Evolutionary conservation across 2,329 filamentous ascomycete species (phyloP), one percentile per base, ranked within the genome.

Genomic region (Penicillium janthinellum): DNA sequence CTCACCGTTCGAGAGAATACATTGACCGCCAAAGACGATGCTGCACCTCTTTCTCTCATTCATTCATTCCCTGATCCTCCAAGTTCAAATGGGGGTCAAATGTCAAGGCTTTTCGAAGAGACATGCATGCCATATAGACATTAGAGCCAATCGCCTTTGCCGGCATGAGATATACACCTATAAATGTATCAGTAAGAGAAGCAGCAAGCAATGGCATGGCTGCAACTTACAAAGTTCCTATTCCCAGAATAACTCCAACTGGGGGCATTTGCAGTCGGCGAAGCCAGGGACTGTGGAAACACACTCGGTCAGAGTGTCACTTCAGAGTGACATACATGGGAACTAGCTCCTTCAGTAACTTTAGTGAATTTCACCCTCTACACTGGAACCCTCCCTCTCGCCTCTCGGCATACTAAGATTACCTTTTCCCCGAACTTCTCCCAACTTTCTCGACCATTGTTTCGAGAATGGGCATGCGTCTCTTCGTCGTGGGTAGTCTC

Each of bases 21-120:
- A 83, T 76, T 37, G 78, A 81, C 82, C 81, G 83, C 81, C 81
- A 83, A 4, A 82, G 73, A 4, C 81, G 76, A 8, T 81, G 75
- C 4, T 81, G 75, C 49, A 79, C 75, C 60, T 84, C 81, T 45
- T 73, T 78, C 60, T 83, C 81, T 44, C 74, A 70, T 1, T 72
- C 71, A 2, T 75, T 73, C 4, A 80, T 65, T 3, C 59, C 49
- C n/a, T 70, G 61, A 37, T 73, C 70, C 1, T 71, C 69, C 4
- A 48, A 34, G 8, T 55, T n/a, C 10, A 62, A 25, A 58, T 84
- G 82, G 12, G 84, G 71, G 1, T 81, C 82, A 0, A 83, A 75
- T 5, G 78, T 81, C 35, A 84, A 78, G 10, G 82, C 82, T 79
- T 84, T 84, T 4, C 82, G 78, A 17, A 84, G 68, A 3, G 82